Percentiles rank a stretch among this genome's conserved stretches.
Evolutionary conservation across 148 eudicot genomes (phyloP).

Genomic region (Tetragonia tetragonoides): DNA sequence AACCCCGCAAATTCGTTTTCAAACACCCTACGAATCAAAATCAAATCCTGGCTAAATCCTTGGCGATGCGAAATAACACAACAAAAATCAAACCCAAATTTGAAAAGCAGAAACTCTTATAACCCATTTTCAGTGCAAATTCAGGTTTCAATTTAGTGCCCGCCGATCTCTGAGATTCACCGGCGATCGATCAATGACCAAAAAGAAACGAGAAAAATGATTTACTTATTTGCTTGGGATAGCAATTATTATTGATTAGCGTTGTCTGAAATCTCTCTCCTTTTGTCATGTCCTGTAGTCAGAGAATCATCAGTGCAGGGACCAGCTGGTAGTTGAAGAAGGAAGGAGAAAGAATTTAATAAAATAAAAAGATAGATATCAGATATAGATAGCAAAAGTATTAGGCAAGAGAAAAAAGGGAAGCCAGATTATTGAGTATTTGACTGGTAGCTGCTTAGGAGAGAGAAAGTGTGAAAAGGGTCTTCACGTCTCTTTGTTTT

Average conservation of each 20-base stretch:
- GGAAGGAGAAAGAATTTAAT: neutral
- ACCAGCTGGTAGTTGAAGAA: conserved; percentile 49
- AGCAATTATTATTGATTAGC: neutral
- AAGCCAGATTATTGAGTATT: conserved; percentile 39
- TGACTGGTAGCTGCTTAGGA: conserved; percentile 57
- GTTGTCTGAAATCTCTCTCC: conserved; percentile 20
- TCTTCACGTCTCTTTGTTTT: neutral
- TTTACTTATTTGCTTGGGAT: too few species aligned
- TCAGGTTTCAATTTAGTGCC: too few species aligned
- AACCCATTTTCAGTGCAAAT: neutral
- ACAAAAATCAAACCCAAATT: neutral
- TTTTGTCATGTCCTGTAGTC: conserved; percentile 21
- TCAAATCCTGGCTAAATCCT: conserved; percentile 15
- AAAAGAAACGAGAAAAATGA: too few species aligned
- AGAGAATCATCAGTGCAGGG: conserved; percentile 38
- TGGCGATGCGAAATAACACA: neutral
- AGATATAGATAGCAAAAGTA: neutral
- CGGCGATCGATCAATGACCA: too few species aligned
- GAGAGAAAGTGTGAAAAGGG: conserved; percentile 22
- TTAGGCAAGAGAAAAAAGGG: conserved; percentile 1
- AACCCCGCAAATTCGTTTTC: neutral
- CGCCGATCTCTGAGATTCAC: too few species aligned
- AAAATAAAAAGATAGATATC: neutral
- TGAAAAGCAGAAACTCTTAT: neutral
- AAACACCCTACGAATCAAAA: neutral